Evolutionary conservation across 306 rosid genomes (phyloP).

Genomic region (Pterocarpus santalinus): DNA sequence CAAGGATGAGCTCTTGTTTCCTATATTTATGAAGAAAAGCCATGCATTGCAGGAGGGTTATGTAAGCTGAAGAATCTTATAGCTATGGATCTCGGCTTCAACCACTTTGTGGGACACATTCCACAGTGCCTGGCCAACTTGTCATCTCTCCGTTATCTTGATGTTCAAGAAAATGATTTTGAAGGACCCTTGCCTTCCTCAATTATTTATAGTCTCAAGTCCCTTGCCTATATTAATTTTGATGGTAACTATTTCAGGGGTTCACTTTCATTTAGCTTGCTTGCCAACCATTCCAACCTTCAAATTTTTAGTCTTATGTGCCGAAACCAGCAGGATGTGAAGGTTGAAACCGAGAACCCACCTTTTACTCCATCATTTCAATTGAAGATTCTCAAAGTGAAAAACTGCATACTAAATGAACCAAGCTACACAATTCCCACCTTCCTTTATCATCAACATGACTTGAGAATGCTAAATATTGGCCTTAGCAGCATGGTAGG

Average conservation of each 20-base stretch:
- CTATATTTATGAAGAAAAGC: background rate
- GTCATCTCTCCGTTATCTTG: background rate
- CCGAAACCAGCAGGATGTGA: background rate
- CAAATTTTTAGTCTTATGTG: background rate
- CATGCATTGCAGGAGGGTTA: conserved; percentile 16
- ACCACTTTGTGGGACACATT: conserved; percentile 12
- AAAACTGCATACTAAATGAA: background rate
- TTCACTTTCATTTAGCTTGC: conserved; percentile 17
- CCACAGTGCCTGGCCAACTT: conserved; percentile 1
- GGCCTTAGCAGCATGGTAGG: background rate
- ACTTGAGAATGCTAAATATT: background rate
- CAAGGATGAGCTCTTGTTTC: too few relatives aligned
- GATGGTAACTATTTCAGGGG: background rate
- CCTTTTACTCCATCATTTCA: conserved; percentile 37
- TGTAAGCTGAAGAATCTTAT: conserved; percentile 33
- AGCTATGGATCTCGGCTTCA: background rate
- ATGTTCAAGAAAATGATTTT: background rate
- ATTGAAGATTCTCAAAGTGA: background rate
- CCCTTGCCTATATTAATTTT: background rate
- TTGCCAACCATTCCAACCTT: conserved; percentile 45
- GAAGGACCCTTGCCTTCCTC: conserved; percentile 23
- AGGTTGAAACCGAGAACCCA: conserved; percentile 44
- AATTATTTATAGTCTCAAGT: background rate
- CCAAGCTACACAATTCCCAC: background rate
- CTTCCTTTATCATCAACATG: conserved; percentile 38